These are phyloP conservation scores for Plasmodium inui DNA, from an alignment of 169 alveolate species.

Conservation along the genomic window DNA sequence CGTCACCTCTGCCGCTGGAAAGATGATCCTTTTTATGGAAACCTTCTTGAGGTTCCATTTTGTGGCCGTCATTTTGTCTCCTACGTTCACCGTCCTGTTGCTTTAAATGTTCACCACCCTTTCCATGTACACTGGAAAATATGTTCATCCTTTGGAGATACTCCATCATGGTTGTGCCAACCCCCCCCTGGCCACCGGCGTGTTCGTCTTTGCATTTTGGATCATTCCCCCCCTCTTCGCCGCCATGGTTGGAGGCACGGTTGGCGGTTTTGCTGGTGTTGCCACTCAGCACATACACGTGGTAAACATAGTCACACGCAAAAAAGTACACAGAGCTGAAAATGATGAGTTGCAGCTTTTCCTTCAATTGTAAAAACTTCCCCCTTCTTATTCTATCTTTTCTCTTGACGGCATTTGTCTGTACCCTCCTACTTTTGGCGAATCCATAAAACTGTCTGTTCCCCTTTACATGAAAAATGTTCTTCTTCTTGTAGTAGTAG, in stretches of 20 bases:
- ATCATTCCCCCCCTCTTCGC: neutral
- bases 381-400: conserved; percentile 37
- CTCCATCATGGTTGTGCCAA: neutral
- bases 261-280: neutral
- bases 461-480: conserved; percentile 1
- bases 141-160: conserved; percentile 16
- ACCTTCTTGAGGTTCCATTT: neutral
- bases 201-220: neutral
- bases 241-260: neutral
- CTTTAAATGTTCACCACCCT: neutral
- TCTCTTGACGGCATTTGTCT: conserved; percentile 18
- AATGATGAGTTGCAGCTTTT: conserved; percentile 61
- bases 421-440: neutral
- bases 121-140: neutral
- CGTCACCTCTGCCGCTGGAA: neutral
- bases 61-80: neutral
- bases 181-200: neutral
- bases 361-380: conserved; percentile 42
- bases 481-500: conserved; percentile 4
- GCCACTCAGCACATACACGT: conserved; percentile 34
- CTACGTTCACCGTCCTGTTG: neutral
- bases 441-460: conserved; percentile 18
- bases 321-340: conserved; percentile 71
- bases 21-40: neutral
- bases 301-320: conserved; percentile 61